Conservation (phyloP, 768 basidiomycete genomes). For the Podaxis sp. region DNA sequence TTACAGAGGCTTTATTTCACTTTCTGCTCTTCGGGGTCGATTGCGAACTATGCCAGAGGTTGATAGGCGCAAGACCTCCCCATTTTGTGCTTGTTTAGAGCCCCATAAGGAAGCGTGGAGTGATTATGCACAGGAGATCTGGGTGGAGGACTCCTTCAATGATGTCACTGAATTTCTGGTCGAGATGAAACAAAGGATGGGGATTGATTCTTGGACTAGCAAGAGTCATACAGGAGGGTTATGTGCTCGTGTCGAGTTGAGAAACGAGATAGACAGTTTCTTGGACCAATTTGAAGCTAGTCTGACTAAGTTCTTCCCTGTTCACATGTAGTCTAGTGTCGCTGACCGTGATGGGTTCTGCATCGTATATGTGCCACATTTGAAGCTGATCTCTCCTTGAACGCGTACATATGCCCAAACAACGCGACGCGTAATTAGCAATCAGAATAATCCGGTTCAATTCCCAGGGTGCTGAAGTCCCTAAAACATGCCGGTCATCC, state of each 20-base stretch:
- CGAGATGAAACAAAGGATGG: background rate
- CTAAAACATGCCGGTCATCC: background rate
- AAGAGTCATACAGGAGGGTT: background rate
- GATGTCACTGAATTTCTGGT: background rate
- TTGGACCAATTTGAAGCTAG: background rate
- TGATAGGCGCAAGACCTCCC: background rate
- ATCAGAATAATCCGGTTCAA: background rate
- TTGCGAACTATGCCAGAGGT: background rate
- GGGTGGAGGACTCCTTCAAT: background rate
- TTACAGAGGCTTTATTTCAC: background rate
- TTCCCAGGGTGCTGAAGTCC: background rate
- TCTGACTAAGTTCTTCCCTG: background rate
- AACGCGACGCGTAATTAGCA: slow-evolving; percentile 15
- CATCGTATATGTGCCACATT: no score
- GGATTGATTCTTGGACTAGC: background rate
- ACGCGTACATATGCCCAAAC: slow-evolving; percentile 11
- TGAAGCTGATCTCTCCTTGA: background rate
- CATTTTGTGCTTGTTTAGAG: background rate
- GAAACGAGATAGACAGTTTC: background rate
- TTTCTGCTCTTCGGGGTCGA: background rate
- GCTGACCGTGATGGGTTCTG: no score
- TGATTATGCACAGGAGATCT: background rate
- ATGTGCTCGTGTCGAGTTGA: background rate
- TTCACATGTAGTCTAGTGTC: background rate
- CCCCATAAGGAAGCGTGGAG: background rate